phyloP scores from a whole-genome alignment of 1,284 basidiomycete genomes.

The Pisolithus thermaeus region DNA sequence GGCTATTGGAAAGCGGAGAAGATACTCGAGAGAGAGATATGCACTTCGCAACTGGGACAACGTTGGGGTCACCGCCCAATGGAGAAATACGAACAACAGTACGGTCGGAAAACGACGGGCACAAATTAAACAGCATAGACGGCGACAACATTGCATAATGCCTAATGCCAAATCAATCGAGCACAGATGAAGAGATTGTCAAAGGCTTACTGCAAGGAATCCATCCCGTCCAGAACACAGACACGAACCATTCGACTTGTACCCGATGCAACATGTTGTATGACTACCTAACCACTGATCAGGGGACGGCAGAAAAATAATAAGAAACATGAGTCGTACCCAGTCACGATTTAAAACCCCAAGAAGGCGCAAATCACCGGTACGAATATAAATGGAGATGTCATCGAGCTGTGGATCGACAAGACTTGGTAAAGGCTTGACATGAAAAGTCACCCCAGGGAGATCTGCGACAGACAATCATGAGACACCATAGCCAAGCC shows the following conservation, averaged over 20 bases:
- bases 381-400: constrained; percentile 50
- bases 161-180: constrained; percentile 34
- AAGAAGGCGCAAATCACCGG: constrained; percentile 61
- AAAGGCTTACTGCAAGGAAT: constrained; percentile 27
- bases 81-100: constrained; percentile 41
- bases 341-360: constrained; percentile 86
- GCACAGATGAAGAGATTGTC: background rate
- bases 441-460: constrained; percentile 19
- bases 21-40: constrained; percentile 83
- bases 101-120: constrained; percentile 11
- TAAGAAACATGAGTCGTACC: constrained; percentile 45
- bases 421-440: constrained; percentile 28
- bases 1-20: constrained; percentile 73
- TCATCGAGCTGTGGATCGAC: constrained; percentile 37
- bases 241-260: constrained; percentile 52
- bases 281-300: constrained; percentile 19
- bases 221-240: constrained; percentile 44
- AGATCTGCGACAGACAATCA: constrained; percentile 4
- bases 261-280: constrained; percentile 19
- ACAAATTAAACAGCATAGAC: constrained; percentile 17
- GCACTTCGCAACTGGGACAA: constrained; percentile 63
- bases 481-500: background rate
- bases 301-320: constrained; percentile 2
- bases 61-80: constrained; percentile 32
- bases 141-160: constrained; percentile 34